Evolutionary conservation across 2,329 filamentous ascomycete genomes (phyloP), one percentile per base, ranked within the genome.

Genomic region (Diaporthe batatas): DNA sequence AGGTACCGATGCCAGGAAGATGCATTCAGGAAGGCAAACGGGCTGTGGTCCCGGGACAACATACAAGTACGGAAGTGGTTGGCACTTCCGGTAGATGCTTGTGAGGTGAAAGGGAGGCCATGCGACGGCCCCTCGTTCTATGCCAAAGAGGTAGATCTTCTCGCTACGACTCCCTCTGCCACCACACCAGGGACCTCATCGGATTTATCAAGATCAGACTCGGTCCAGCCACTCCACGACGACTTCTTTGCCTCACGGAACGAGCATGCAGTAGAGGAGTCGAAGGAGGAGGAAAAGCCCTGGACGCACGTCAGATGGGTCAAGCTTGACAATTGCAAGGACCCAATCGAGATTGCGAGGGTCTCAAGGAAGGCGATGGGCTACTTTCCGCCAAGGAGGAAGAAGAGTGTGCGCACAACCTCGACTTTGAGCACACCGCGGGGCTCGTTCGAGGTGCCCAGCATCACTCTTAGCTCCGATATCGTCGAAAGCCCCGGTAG

Each of bases 291-390:
- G 39, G 92, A 93, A 65, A 87, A 84, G 59, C 90, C 91, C 6
- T 98, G 94, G 94, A 92, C 90, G 73, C 95, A 98, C 82, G 94
- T 98, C 73, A 92, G 94, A 58, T 98, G 95, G 94, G 94, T 98
- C 1, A 86, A 92, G 39, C 88, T 98, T 34, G 93, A 96, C 75
- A 92, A 91, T 29, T 84, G 87, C 64, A 81, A 83, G 21, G 87
- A 91, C 32, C 92, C 94, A 0, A 91, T 96, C 32, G 94, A 98
- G 81, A 96, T 99, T 76, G 94, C 91, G 21, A 91, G 96, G 39
- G 90, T 98, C 72, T 91, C 94, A 29, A 91, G 94, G 72, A 91
- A 92, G 82, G 89, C 92, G 2, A 87, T 98, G 57, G 96, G 95
- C 32, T 98, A 96, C 83, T 98, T 98, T 79, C 96, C 96, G 3